phyloP scores from a whole-genome alignment of 140 eudicot genomes.

The Ambrosia hybrid region DNA sequence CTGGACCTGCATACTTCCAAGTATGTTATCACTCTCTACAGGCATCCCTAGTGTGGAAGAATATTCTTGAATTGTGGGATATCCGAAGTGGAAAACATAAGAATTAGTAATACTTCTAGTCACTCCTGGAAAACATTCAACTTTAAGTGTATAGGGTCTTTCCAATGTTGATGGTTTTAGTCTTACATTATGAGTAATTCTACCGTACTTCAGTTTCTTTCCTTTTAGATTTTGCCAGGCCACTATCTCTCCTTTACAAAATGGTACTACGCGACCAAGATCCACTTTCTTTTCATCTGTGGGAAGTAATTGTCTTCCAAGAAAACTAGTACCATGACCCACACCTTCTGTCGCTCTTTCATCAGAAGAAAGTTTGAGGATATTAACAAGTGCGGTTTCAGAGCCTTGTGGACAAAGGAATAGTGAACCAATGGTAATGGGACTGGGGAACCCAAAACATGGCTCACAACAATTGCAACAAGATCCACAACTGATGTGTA shows the following conservation, averaged over 20 bases:
- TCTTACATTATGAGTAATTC: constrained; percentile 63
- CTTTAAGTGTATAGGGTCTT: constrained; percentile 56
- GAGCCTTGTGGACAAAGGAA: constrained; percentile 55
- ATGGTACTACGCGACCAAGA: constrained; percentile 50
- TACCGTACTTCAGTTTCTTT: constrained; percentile 78
- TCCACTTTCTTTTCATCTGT: constrained; percentile 70
- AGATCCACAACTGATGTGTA: constrained; percentile 60
- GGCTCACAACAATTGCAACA: constrained; percentile 62
- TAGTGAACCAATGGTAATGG: constrained; percentile 64
- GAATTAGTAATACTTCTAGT: constrained; percentile 48
- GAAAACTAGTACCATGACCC: constrained; percentile 19
- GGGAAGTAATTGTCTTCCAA: constrained; percentile 68
- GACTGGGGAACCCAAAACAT: constrained; percentile 61
- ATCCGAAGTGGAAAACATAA: constrained; percentile 49
- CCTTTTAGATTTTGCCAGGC: constrained; percentile 77
- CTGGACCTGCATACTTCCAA: constrained; percentile 31
- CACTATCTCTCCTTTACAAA: constrained; percentile 73
- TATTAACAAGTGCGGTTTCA: constrained; percentile 52
- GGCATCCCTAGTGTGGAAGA: not conserved
- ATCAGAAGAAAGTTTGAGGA: constrained; percentile 57
- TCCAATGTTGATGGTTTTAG: constrained; percentile 47
- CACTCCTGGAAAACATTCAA: constrained; percentile 62
- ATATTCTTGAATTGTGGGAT: constrained; percentile 11
- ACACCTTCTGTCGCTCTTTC: constrained; percentile 23
- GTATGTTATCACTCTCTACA: constrained; percentile 12